Percentiles rank a stretch among this genome's conserved stretches.
phyloP scores from a whole-genome alignment of 192 early-diverging fungal species.

The Linnemannia schmuckeri region DNA sequence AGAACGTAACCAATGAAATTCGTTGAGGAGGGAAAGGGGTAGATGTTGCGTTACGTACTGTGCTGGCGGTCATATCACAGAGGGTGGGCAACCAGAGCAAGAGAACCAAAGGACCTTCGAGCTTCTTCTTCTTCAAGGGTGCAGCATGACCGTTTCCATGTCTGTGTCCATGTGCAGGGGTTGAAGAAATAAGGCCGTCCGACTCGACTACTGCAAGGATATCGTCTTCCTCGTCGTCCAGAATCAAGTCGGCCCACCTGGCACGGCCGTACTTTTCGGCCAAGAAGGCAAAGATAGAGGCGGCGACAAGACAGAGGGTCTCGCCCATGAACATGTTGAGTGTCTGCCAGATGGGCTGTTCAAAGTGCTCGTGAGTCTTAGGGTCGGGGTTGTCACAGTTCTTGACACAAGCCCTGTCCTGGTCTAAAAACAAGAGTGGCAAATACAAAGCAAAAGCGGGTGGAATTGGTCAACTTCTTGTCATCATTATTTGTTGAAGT shows the following conservation, averaged over 20 bases:
- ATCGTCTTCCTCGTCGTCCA: conserved; percentile 28
- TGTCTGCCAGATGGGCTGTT: conserved; percentile 99
- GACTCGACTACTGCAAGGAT: conserved; percentile 55
- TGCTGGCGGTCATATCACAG: conserved; percentile 85
- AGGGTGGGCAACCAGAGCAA: conserved; percentile 85
- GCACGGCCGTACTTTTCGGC: conserved; percentile 37
- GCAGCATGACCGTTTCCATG: conserved; percentile 24
- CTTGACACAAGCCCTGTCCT: conserved; percentile 92
- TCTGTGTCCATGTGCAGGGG: conserved; percentile 19
- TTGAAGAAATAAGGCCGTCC: conserved; percentile 50
- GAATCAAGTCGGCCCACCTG: conserved; percentile 36
- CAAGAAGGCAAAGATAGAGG: conserved; percentile 64
- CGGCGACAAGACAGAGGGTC: conserved; percentile 79
- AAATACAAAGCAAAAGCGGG: conserved; percentile 75
- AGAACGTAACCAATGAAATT: neutral
- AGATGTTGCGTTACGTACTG: conserved; percentile 57
- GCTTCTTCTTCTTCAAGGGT: conserved; percentile 44
- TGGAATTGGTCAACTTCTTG: conserved; percentile 17
- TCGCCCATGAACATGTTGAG: conserved; percentile 98
- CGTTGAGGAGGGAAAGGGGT: neutral
- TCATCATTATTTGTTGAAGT: neutral
- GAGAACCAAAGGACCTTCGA: conserved; percentile 69
- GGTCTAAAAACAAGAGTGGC: conserved; percentile 74
- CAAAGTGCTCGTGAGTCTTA: conserved; percentile 79
- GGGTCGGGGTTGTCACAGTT: conserved; percentile 88